Evolutionary conservation across 768 basidiomycete species (phyloP).

Genomic region (Rubroboletus pulcherrimus): DNA sequence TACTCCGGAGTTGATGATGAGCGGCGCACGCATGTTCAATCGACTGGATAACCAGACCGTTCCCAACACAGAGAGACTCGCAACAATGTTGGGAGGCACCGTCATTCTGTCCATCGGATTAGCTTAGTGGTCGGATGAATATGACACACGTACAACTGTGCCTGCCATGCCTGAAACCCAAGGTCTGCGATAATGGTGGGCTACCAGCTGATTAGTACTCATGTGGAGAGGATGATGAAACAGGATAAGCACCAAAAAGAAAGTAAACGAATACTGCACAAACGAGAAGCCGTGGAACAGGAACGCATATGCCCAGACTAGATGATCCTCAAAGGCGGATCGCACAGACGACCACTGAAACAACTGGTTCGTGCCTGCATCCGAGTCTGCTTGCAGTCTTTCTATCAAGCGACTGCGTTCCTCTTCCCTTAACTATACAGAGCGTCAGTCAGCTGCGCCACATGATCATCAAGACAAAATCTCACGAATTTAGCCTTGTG

Average conservation of each 20-base stretch:
- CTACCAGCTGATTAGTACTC: constrained; percentile 24
- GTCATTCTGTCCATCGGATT: constrained; percentile 40
- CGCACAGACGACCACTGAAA: constrained; percentile 57
- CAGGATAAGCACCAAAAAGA: constrained; percentile 45
- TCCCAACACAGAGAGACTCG: constrained; percentile 45
- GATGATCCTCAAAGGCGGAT: constrained; percentile 54
- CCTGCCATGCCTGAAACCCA: constrained; percentile 58
- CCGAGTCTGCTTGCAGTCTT: constrained; percentile 50
- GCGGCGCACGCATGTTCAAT: constrained; percentile 43
- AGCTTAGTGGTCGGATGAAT: not conserved
- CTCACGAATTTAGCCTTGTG: constrained; percentile 54
- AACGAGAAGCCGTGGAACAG: constrained; percentile 63
- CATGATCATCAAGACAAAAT: not conserved
- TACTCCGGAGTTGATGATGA: constrained; percentile 48
- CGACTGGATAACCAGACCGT: constrained; percentile 52
- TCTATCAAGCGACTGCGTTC: constrained; percentile 50
- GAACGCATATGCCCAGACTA: constrained; percentile 58
- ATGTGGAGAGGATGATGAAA: not conserved
- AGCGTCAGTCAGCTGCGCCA: not conserved
- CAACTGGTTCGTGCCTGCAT: constrained; percentile 48
- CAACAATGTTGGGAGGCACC: constrained; percentile 53
- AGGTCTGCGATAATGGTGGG: constrained; percentile 58
- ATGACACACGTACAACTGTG: constrained; percentile 44
- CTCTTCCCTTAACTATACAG: constrained; percentile 43
- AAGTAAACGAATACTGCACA: constrained; percentile 52